Base-by-base conservation (phyloP, 768 basidiomycete species). In the Artomyces pyxidatus region DNA sequence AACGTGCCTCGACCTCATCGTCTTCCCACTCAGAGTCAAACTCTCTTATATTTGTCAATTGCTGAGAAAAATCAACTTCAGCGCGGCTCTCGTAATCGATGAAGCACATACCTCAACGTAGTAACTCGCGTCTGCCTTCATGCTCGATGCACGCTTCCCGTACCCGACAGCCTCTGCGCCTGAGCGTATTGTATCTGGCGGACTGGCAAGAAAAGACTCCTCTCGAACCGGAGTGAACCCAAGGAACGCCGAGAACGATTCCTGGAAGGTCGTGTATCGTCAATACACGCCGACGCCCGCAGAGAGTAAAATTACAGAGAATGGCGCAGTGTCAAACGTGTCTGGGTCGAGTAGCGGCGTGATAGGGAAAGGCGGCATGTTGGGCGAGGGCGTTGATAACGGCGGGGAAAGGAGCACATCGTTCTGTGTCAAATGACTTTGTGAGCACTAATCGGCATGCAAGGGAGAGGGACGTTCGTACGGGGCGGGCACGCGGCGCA, bases 21-120 rank as follows among this genome's bases (percentile, higher is more conserved):
- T 57, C 56, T 8, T 57, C 56, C 56, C 56, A 57, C 29, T 57
- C 56, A 7, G 53, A 55, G 23, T 57, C 56, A 39, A 57, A 16
- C 37, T 57, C 56, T 39, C 42, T 37, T 6, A 57, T 55, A 38
- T 57, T 55, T 23, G 47, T 48, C 17, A 57, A 32, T 45, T 54
- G 53, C 56, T 56, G 38, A 17, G 25, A 12, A 14, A 12, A 30
- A 12, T 16, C 37, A 48, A 14, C 49, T 53, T 19, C n/a, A n/a
- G n/a, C n/a, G n/a, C n/a, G n/a, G n/a, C n/a, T n/a, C n/a, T n/a
- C n/a, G n/a, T n/a, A n/a, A n/a, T n/a, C n/a, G n/a, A n/a, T n/a
- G n/a, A n/a, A n/a, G 10, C 6, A 7, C 38, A 51, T 37, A 56
- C 55, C 49, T 57, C 56, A 7, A 57, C 56, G 32, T 55, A 48